Base-by-base conservation (phyloP, 345 rosid genomes). In the Citrus maxima region DNA sequence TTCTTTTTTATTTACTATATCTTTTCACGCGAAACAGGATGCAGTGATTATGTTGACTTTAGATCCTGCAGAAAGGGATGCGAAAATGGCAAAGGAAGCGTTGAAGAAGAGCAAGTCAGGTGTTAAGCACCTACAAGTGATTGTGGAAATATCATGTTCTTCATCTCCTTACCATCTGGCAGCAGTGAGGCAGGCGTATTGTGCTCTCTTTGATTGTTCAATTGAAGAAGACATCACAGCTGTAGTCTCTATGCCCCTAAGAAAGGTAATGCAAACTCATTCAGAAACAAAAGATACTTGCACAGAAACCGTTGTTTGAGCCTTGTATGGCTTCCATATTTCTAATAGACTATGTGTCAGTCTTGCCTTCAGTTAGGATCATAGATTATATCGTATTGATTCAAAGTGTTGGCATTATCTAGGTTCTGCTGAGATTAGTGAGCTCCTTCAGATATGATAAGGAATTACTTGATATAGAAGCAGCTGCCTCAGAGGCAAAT, bases 41-140 rank as follows among this genome's bases (percentile, higher is more conserved):
- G 98, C 97, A 6, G 85, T 94, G 77, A 72, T 87, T 73, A 68
- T 77, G 40, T 96, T 97, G 99, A 81, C 88, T 24, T 85, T 82
- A 69, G 98, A 93, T 73, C 93, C 99, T 37, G 81, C 92, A 8
- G 94, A 90, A 85, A 90, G 98, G 84, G 97, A 96, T 84, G 99
- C 99, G 5, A 89, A 76, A 77, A 83, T 93, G 24, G 91, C 89
- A 46, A 85, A 90, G 68, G 87, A 90, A 27, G 90, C 88, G 18
- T 73, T 96, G 78, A 88, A 82, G 67, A 79, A 73, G 34, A 85
- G 63, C 56, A 89, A 75, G 85, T 85, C 80, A 70, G 78, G 84
- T 16, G 19, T 77, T 37, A 89, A 94, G 27, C 86, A 86, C 30
- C 72, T 93, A 51, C 85, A 90, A 74, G 81, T 88, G 42, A 82